Percentiles rank a stretch among this genome's conserved stretches.
phyloP scores from a whole-genome alignment of 345 rosid species.

The Excoecaria cochinchinensis region DNA sequence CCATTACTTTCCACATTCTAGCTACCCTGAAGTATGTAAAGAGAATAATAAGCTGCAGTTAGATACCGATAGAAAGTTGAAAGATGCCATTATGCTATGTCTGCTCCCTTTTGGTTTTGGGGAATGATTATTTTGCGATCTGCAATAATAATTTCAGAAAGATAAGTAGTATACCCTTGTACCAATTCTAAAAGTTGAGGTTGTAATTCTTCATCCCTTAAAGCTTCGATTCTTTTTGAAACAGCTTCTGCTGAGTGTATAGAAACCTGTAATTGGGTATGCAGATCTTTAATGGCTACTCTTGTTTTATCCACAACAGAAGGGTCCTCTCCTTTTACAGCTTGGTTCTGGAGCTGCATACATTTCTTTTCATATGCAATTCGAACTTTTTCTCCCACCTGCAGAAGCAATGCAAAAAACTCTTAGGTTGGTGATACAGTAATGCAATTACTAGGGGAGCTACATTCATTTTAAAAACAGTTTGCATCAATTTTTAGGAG shows the following conservation, averaged over 20 bases:
- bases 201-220: conserved; percentile 91
- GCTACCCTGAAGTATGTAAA: conserved; percentile 49
- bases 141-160: background rate
- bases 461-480: background rate
- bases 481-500: background rate
- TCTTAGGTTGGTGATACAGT: background rate
- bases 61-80: background rate
- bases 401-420: background rate
- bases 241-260: conserved; percentile 85
- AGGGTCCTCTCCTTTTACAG: conserved; percentile 73
- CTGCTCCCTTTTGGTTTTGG: background rate
- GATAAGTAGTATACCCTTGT: conserved; percentile 61
- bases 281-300: conserved; percentile 62
- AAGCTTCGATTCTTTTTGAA: conserved; percentile 76
- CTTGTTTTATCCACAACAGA: conserved; percentile 68
- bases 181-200: conserved; percentile 81
- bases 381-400: conserved; percentile 78
- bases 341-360: conserved; percentile 66
- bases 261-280: conserved; percentile 76
- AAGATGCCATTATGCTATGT: background rate
- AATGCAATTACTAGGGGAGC: background rate
- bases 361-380: conserved; percentile 81
- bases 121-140: background rate
- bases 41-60: conserved; percentile 4
- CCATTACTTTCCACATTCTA: conserved; percentile 95